Percentiles rank a stretch among this genome's conserved stretches.
Evolutionary conservation across 108 stramenopile species (phyloP).

Genomic region (Cyclostephanos invisitatus): DNA sequence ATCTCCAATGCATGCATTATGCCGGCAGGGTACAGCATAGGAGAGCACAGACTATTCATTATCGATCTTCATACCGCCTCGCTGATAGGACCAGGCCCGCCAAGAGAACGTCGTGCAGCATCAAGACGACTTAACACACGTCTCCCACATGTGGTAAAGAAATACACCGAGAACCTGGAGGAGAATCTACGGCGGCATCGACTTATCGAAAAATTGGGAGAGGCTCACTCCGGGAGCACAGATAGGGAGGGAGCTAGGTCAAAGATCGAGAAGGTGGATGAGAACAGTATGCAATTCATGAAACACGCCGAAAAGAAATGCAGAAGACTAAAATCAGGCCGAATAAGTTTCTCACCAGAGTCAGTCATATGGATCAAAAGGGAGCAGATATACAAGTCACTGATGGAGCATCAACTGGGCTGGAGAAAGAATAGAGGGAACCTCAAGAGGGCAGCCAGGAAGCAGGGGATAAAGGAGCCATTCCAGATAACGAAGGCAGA

Average conservation of each 20-base stretch:
- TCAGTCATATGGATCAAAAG: not conserved
- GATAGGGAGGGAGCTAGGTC: not conserved
- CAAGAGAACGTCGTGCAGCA: not conserved
- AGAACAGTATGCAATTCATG: constrained; percentile 6
- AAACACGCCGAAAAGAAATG: constrained; percentile 14
- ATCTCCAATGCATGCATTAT: constrained; percentile 6
- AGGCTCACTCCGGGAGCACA: not conserved
- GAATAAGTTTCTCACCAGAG: constrained; percentile 4
- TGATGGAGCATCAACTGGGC: not conserved
- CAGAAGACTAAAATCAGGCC: not conserved
- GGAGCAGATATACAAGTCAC: not conserved
- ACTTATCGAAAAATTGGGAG: not conserved
- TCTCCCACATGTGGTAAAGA: not conserved
- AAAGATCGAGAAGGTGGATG: not conserved
- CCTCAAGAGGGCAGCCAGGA: not conserved
- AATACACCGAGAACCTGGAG: not conserved
- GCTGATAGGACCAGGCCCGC: not conserved
- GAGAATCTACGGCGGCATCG: not conserved
- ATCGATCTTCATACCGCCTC: constrained; percentile 1
- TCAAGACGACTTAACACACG: not conserved
- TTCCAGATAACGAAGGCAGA: not conserved
- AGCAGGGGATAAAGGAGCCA: constrained; percentile 6
- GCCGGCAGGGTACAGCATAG: constrained; percentile 11
- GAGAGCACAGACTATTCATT: constrained; percentile 10
- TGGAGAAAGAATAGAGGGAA: constrained; percentile 15